Conservation (phyloP, 805 yeast genomes). For the Kluyveromyces aestuarii region DNA sequence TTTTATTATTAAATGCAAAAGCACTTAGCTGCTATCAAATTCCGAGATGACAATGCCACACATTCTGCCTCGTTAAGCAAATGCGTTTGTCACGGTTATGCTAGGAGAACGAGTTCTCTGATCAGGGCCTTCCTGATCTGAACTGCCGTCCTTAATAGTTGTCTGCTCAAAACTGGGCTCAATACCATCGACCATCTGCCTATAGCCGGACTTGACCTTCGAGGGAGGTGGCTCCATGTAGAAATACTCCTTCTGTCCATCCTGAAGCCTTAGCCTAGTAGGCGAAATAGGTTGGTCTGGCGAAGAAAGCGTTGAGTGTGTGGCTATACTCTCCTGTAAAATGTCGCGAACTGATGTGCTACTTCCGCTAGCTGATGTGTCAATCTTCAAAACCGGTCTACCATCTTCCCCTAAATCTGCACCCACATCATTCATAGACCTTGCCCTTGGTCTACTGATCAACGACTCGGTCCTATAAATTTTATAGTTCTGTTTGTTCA, state of each 20-base stretch:
- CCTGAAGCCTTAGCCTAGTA: slow-evolving; percentile 20
- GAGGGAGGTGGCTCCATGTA: slow-evolving; percentile 26
- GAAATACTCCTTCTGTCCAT: slow-evolving; percentile 16
- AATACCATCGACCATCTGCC: background rate
- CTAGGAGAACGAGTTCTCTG: slow-evolving; percentile 1
- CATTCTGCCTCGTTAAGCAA: background rate
- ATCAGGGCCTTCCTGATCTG: background rate
- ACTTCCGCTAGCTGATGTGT: slow-evolving; percentile 9
- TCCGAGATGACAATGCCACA: no score
- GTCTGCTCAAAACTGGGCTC: background rate
- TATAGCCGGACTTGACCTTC: background rate
- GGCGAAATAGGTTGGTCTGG: slow-evolving; percentile 24
- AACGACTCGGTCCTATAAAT: slow-evolving; percentile 30
- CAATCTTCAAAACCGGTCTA: slow-evolving; percentile 20
- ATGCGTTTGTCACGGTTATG: slow-evolving; percentile 1
- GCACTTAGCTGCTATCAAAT: no score
- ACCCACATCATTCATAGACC: slow-evolving; percentile 7
- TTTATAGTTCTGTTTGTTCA: slow-evolving; percentile 12
- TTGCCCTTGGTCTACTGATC: slow-evolving; percentile 22
- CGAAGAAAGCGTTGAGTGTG: slow-evolving; percentile 18
- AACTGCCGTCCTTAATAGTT: background rate
- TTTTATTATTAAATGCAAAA: no score
- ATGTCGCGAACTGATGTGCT: background rate
- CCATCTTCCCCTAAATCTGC: background rate
- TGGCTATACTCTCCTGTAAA: background rate